These are phyloP conservation scores for Stephania yunnanensis DNA, from an alignment of 164 flowering plant species.

Conservation along the genomic window DNA sequence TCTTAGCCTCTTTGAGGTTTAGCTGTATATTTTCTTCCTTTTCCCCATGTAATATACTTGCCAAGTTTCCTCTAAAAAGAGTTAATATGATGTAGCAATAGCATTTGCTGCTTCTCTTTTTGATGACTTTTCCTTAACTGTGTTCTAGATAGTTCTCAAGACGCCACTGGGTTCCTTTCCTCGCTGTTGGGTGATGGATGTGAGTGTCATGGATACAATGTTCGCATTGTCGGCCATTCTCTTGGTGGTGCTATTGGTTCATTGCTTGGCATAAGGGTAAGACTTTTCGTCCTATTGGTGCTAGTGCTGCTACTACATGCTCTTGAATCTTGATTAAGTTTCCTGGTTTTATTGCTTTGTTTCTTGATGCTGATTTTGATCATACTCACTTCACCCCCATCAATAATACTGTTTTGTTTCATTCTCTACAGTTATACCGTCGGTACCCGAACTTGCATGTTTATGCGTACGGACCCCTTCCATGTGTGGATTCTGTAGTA, in stretches of 20 bases:
- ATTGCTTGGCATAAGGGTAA: slow-evolving; percentile 69
- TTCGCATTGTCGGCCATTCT: slow-evolving; percentile 84
- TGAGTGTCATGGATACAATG: slow-evolving; percentile 70
- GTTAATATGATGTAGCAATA: too few relatives aligned
- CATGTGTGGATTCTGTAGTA: slow-evolving; percentile 58
- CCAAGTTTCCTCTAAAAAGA: too few relatives aligned
- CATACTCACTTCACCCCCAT: neutral
- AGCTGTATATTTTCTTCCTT: neutral
- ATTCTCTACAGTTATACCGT: slow-evolving; percentile 38
- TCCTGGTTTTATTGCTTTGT: neutral
- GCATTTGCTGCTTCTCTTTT: neutral
- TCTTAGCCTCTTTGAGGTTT: too few relatives aligned
- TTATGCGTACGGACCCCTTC: slow-evolving; percentile 71
- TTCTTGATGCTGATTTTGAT: neutral
- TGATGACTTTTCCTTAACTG: neutral
- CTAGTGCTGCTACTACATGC: neutral
- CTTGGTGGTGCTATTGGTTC: slow-evolving; percentile 82
- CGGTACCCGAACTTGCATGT: slow-evolving; percentile 67
- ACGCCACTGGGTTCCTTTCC: slow-evolving; percentile 54
- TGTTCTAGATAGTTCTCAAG: slow-evolving; percentile 18
- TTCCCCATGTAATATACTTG: too few relatives aligned
- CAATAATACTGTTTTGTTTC: slow-evolving; percentile 3
- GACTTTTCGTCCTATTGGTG: slow-evolving; percentile 7
- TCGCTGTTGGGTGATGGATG: slow-evolving; percentile 68
- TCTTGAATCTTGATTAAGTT: too few relatives aligned